phyloP scores from a whole-genome alignment of 192 early-diverging fungal genomes.

The Kappamyces sp. region DNA sequence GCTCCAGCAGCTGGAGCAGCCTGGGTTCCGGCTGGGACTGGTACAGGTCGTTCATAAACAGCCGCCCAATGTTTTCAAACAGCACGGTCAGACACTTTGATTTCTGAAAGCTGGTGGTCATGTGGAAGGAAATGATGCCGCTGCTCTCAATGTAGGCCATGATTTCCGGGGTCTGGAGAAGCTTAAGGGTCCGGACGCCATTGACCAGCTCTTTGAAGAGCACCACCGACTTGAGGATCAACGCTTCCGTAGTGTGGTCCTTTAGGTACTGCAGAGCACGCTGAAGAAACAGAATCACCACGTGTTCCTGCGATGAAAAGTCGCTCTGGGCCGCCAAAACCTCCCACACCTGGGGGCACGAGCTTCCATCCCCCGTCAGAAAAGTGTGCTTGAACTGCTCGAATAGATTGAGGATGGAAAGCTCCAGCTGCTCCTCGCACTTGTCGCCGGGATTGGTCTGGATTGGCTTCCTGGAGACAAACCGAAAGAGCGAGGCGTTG shows the following conservation, averaged over 20 bases:
- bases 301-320: slow-evolving; percentile 5
- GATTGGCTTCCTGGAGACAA: slow-evolving; percentile 1
- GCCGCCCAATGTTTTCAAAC: slow-evolving; percentile 7
- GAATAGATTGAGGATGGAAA: background rate
- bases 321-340: slow-evolving; percentile 1
- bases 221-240: background rate
- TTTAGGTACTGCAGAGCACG: slow-evolving; percentile 8
- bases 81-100: slow-evolving; percentile 12
- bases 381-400: slow-evolving; percentile 14
- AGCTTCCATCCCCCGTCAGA: slow-evolving; percentile 8
- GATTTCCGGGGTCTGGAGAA: slow-evolving; percentile 5
- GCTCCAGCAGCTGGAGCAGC: slow-evolving; percentile 1
- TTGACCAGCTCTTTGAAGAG: slow-evolving; percentile 15
- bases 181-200: slow-evolving; percentile 10
- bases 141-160: background rate
- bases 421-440: slow-evolving; percentile 9
- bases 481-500: background rate
- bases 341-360: slow-evolving; percentile 10
- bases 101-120: background rate
- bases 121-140: slow-evolving; percentile 1
- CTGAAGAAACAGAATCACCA: slow-evolving; percentile 4
- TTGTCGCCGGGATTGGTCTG: slow-evolving; percentile 3
- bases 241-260: background rate
- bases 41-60: slow-evolving; percentile 9
- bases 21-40: background rate